phyloP scores from a whole-genome alignment of 2,329 filamentous ascomycete species.

The Aureobasidium uvarum region DNA sequence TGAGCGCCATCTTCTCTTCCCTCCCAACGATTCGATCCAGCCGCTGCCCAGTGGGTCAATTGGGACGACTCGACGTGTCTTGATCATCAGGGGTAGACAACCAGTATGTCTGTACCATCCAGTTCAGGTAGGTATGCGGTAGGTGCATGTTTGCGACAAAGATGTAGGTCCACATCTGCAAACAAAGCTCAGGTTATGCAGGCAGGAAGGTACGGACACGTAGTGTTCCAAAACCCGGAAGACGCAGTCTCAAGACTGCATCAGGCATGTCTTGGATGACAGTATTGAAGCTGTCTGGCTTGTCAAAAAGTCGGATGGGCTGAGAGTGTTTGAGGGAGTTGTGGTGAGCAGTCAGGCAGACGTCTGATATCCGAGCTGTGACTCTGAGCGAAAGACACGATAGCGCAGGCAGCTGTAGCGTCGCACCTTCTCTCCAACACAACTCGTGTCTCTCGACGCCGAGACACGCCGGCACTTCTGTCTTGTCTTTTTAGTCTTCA shows the following conservation, averaged over 20 bases:
- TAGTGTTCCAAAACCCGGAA: not conserved
- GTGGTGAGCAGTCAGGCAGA: not conserved
- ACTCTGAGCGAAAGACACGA: not conserved
- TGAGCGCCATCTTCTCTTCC: not conserved
- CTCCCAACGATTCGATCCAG: too few relatives aligned
- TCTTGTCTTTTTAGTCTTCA: not conserved
- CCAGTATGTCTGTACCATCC: not conserved
- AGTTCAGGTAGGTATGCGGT: not conserved
- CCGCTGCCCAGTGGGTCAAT: too few relatives aligned
- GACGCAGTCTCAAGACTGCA: too few relatives aligned
- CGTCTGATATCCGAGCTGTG: not conserved
- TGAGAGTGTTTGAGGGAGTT: not conserved
- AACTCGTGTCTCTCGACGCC: not conserved
- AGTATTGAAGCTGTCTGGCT: not conserved
- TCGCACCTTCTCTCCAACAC: not conserved
- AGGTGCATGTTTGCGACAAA: not conserved
- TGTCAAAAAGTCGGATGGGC: not conserved
- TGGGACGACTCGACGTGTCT: too few relatives aligned
- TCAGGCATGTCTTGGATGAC: not conserved
- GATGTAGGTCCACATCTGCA: not conserved
- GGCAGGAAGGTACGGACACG: not conserved
- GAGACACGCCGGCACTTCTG: not conserved
- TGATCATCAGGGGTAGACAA: not conserved
- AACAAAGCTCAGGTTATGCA: not conserved
- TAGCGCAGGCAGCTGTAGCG: not conserved